A percentile compares a stretch with the other conserved stretches of the same genome.
These are phyloP conservation scores for Kazachstania martiniae DNA, from an alignment of 805 yeast species.

Conservation along the genomic window DNA sequence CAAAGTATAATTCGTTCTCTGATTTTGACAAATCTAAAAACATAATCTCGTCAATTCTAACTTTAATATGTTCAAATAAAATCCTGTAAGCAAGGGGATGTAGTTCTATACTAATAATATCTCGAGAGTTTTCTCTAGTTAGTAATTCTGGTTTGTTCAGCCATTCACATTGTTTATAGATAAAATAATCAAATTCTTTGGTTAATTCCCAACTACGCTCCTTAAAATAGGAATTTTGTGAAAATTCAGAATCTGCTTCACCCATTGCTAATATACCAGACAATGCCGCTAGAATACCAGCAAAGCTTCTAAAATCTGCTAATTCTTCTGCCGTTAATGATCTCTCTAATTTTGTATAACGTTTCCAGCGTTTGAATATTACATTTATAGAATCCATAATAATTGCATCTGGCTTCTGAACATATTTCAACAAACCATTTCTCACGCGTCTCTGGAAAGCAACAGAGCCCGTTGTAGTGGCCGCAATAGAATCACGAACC, in stretches of 20 bases:
- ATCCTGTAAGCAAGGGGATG: constrained; percentile 46
- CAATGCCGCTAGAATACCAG: constrained; percentile 63
- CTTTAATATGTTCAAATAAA: constrained; percentile 36
- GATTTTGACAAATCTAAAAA: constrained; percentile 13
- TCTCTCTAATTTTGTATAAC: constrained; percentile 10
- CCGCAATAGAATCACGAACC: constrained; percentile 34
- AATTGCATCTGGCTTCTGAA: constrained; percentile 18
- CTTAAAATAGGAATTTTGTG: not conserved
- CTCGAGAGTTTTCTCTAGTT: constrained; percentile 61
- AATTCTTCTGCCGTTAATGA: constrained; percentile 28
- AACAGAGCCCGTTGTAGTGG: constrained; percentile 54
- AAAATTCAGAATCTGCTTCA: constrained; percentile 1
- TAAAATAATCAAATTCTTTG: constrained; percentile 35
- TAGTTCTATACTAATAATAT: constrained; percentile 54
- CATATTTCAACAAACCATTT: constrained; percentile 26
- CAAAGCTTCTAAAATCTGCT: constrained; percentile 48
- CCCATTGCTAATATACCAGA: constrained; percentile 40
- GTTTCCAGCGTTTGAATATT: constrained; percentile 29
- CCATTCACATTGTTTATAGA: constrained; percentile 39
- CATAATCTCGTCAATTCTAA: constrained; percentile 27
- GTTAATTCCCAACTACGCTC: constrained; percentile 12
- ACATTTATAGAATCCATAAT: constrained; percentile 25
- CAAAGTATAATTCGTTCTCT: constrained; percentile 20
- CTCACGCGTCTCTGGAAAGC: constrained; percentile 64
- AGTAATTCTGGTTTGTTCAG: constrained; percentile 40